Evolutionary conservation across 306 rosid genomes (phyloP).

Genomic region (barrel medic (Medicago truncatula)): MtrunA17r5.0-ANR NC_053044.1:53765501-53766000

Average conservation of each 20-base stretch:
- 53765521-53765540: slow-evolving; percentile 50
- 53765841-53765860: slow-evolving; percentile 77
- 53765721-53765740: slow-evolving; percentile 47
- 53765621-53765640: slow-evolving; percentile 40
- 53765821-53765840: slow-evolving; percentile 72
- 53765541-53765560: slow-evolving; percentile 46
- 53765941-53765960: no score
- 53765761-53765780: slow-evolving; percentile 79
- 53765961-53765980: no score
- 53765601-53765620: slow-evolving; percentile 69
- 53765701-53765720: slow-evolving; percentile 41
- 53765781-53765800: slow-evolving; percentile 98
- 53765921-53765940: not conserved
- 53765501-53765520: slow-evolving; percentile 20
- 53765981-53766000: no score
- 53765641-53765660: slow-evolving; percentile 54
- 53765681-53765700: slow-evolving; percentile 12
- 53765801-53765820: slow-evolving; percentile 87
- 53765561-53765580: slow-evolving; percentile 66
- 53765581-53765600: slow-evolving; percentile 42
- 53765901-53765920: slow-evolving; percentile 13
- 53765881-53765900: slow-evolving; percentile 54
- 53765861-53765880: slow-evolving; percentile 77
- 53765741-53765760: slow-evolving; percentile 45
- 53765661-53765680: slow-evolving; percentile 33